Percentiles rank a stretch among this genome's conserved stretches.
phyloP scores from a whole-genome alignment of 257 asterid species.

The Plantago ovata region DNA sequence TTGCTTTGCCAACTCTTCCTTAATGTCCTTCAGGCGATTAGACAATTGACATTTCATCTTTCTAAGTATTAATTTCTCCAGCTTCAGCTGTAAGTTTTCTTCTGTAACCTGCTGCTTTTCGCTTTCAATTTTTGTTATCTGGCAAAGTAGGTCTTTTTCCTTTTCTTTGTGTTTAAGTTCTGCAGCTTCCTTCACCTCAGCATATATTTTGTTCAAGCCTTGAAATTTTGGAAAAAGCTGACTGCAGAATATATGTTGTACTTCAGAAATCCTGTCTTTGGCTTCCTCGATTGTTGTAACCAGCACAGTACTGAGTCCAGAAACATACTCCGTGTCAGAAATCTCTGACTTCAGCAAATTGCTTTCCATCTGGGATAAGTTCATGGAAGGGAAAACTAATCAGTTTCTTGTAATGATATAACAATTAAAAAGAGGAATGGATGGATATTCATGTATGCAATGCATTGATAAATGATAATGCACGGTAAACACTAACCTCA shows the following conservation, averaged over 20 bases:
- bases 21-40: conserved; percentile 34
- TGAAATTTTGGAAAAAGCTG: conserved; percentile 63
- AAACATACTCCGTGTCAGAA: conserved; percentile 57
- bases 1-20: conserved; percentile 49
- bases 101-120: conserved; percentile 53
- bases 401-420: conserved; percentile 17
- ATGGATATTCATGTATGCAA: too few species aligned
- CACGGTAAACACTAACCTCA: too few species aligned
- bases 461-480: too few species aligned
- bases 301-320: conserved; percentile 74
- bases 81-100: conserved; percentile 51
- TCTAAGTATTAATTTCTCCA: conserved; percentile 38
- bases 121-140: conserved; percentile 46
- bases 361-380: conserved; percentile 47
- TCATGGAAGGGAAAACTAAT: conserved; percentile 4
- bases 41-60: conserved; percentile 38
- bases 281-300: conserved; percentile 89
- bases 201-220: conserved; percentile 45
- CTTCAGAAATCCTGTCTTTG: conserved; percentile 84
- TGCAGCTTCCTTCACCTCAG: conserved; percentile 69
- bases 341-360: conserved; percentile 35
- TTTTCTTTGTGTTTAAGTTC: conserved; percentile 59
- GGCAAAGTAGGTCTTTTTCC: conserved; percentile 49
- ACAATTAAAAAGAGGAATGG: background rate
- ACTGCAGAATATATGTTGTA: conserved; percentile 79